Percentiles rank a stretch among this genome's conserved stretches.
Conservation (phyloP, 331 rosid genomes). For the Dryas integrifolia region DNA sequence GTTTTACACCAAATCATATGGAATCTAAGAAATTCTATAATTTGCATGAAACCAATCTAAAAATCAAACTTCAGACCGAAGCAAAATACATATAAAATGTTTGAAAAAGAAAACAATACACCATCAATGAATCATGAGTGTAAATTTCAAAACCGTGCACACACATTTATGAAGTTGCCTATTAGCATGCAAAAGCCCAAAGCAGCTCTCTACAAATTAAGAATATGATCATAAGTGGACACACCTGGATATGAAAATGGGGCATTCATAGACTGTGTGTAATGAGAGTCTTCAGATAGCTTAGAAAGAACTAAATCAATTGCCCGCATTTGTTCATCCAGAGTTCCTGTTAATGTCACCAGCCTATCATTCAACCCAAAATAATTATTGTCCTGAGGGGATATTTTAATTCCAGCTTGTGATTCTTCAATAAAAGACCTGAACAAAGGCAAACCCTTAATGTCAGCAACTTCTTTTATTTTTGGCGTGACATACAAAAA, state of each 20-base stretch:
- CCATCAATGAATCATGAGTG: neutral
- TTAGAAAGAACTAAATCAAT: constrained; percentile 82
- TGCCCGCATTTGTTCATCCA: constrained; percentile 93
- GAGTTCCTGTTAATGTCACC: constrained; percentile 83
- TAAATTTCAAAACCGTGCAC: neutral
- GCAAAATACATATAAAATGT: neutral
- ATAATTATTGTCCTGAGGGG: constrained; percentile 96
- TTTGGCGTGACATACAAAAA: constrained; percentile 18
- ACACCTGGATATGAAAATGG: constrained; percentile 94
- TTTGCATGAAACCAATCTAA: neutral
- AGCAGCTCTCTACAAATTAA: constrained; percentile 3
- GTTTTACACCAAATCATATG: neutral
- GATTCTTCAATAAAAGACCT: constrained; percentile 98
- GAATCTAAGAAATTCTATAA: too few relatives aligned
- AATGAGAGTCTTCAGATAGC: constrained; percentile 92
- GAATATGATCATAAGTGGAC: constrained; percentile 31
- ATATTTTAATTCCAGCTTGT: constrained; percentile 96
- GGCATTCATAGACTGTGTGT: constrained; percentile 82
- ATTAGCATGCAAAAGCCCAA: constrained; percentile 1
- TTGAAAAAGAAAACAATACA: neutral
- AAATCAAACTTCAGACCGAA: neutral
- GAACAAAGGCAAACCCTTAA: constrained; percentile 29
- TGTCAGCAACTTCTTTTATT: constrained; percentile 29
- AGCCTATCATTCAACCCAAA: constrained; percentile 91
- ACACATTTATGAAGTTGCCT: constrained; percentile 3